A percentile compares a stretch with the other conserved stretches of the same genome.
phyloP scores from a whole-genome alignment of 306 rosid species.

The Erythrophleum fordii region DNA sequence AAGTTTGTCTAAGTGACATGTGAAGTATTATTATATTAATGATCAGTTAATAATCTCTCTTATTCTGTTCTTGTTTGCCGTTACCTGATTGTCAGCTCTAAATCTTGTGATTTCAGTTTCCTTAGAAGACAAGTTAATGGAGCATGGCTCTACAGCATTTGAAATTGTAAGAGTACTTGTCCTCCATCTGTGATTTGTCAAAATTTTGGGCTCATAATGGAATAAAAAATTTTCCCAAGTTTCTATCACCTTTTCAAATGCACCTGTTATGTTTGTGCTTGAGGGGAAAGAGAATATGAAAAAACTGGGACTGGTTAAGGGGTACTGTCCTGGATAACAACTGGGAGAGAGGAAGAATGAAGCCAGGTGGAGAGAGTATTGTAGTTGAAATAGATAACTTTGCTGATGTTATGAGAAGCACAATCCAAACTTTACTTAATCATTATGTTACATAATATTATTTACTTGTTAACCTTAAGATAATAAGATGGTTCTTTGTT shows the following conservation, averaged over 20 bases:
- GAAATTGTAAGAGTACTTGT: conserved; percentile 53
- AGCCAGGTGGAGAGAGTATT: not conserved
- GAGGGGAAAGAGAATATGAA: not conserved
- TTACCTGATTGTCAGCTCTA: conserved; percentile 4
- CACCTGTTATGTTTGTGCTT: conserved; percentile 22
- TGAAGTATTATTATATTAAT: conserved; percentile 20
- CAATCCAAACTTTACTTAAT: not conserved
- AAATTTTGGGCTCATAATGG: not conserved
- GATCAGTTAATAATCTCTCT: not conserved
- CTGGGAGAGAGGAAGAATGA: not conserved
- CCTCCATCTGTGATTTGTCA: conserved; percentile 19
- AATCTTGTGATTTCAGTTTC: conserved; percentile 42
- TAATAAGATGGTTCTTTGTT: conserved; percentile 4
- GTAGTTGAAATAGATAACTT: not conserved
- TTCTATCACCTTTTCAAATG: not conserved
- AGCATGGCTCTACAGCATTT: conserved; percentile 38
- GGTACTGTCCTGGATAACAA: not conserved
- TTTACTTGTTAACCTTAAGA: conserved; percentile 14
- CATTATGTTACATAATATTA: not conserved
- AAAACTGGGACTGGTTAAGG: not conserved
- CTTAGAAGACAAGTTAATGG: conserved; percentile 40
- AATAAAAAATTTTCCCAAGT: not conserved
- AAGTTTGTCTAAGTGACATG: not conserved
- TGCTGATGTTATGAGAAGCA: not conserved
- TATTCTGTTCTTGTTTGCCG: conserved; percentile 21